Base-by-base conservation (phyloP, 768 basidiomycete species). In the Crucibulum laeve region DNA sequence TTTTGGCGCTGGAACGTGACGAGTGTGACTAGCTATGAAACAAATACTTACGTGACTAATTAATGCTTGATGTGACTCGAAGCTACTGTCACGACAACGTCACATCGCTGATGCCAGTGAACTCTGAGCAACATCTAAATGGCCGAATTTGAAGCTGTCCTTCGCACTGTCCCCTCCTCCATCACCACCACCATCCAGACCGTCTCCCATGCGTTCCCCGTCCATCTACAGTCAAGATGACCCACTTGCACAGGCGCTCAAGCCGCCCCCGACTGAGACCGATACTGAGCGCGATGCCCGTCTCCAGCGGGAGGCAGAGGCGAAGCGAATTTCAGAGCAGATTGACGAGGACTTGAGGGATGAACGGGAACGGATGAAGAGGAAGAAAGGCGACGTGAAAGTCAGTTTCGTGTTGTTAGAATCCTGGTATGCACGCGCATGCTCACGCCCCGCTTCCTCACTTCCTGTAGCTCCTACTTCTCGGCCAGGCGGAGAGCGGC, bases 271-370 rank as follows among this genome's bases (percentile, higher is more conserved):
- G 14, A 59, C 74, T 19, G 89, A 91, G 68, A 79, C 83, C 0
- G 81, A 83, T 1, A 57, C 64, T 0, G 82, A 91, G 58, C 80
- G 84, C 38, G 67, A 69, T 38, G 50, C 62, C 24, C 78, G 89
- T 44, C 74, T 89, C 14, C 65, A 73, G 47, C 60, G 69, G 25
- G 89, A 91, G 64, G 79, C 79, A 0, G 84, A 89, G 48, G 87
- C 88, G 2, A 84, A 81, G 59, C 76, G 79, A 38, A 67, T 84
- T 47, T 89, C 85, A 38, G 88, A 91, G 48, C 75, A 76, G 60
- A 91, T 91, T 54, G 89, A 91, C 63, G 87, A 89, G 56, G 78
- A 87, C 53, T 71, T 91, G 42, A 77, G 79, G 51, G 65, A 69
- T 46, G 89, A 91, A 55, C 74, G 79, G 44, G 84, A 85, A 58